These are phyloP conservation scores for Trichoderma sp. DNA, from an alignment of 2,329 filamentous ascomycete species.

Conservation along the genomic window DNA sequence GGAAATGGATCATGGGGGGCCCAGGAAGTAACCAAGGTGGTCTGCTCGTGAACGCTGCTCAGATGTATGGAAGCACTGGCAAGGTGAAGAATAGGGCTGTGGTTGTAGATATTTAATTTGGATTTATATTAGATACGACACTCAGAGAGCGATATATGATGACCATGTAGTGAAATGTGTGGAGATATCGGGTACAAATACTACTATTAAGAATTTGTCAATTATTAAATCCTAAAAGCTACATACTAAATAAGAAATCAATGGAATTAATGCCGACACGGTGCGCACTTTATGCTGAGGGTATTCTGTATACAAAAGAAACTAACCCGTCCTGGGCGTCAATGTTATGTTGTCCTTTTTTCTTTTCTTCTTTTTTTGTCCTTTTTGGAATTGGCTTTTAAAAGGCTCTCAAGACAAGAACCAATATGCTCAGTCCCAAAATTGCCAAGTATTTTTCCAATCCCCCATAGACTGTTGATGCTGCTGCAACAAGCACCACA, in stretches of 20 bases:
- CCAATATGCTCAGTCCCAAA: background rate
- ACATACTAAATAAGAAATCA: background rate
- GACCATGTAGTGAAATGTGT: background rate
- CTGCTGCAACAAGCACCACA: background rate
- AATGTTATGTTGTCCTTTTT: background rate
- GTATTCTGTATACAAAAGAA: conserved; percentile 9
- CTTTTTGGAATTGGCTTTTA: background rate
- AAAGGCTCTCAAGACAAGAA: background rate
- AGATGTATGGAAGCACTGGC: conserved; percentile 53
- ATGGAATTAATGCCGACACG: background rate
- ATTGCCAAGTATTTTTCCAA: background rate
- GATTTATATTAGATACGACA: background rate
- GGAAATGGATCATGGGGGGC: conserved; percentile 56
- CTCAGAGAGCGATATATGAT: background rate
- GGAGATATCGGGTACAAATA: background rate
- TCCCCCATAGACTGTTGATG: background rate
- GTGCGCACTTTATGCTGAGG: background rate
- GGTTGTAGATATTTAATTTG: conserved; percentile 33
- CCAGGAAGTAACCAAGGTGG: conserved; percentile 48
- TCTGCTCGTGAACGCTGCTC: conserved; percentile 55
- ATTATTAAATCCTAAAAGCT: background rate
- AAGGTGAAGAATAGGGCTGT: conserved; percentile 42
- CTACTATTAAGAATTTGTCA: background rate
- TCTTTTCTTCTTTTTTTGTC: background rate
- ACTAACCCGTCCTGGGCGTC: background rate